Evolutionary conservation across 2,329 filamentous ascomycete genomes (phyloP), one percentile per base, ranked within the genome.

Genomic region (Cladosporium sp.): DNA sequence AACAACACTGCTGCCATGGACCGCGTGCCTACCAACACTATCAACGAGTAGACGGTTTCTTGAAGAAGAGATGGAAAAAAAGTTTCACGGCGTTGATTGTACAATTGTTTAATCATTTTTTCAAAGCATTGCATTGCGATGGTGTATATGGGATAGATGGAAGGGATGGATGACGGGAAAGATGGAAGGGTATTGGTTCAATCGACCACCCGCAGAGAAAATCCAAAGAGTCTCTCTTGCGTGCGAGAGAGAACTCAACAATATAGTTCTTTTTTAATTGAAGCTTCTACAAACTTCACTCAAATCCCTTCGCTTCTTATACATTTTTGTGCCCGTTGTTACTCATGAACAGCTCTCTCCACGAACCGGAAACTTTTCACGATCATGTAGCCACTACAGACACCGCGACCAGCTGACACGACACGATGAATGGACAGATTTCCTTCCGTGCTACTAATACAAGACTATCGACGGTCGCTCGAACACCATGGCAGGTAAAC

Each of bases 121-220:
- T 47, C 36, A 20, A 34, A 45, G 52, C 52, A 55, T 55, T 55
- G 52, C 52, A 55, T 55, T 55, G 52, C 52, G 30, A 55, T 38
- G 52, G 52, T 55, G 52, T 55, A 55, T 39, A 38, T 55, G 51
- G 30, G 30, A 34, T 55, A 28, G 22, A 30, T 43, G 30, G 30
- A 54, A 30, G 47, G 47, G 43, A 37, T 37, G 36, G 15, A 37
- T 39, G 43, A 40, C 15, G 28, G 28, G n/a, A 11, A 22, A 12
- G n/a, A 55, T 55, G 39, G n/a, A 20, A 19, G 25, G 45, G 28
- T 17, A 50, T 17, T 55, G 51, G 39, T 34, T 55, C 37, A 43
- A 55, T 42, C 39, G 51, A 38, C 51, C 51, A 34, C 22, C 38
- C 25, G 34, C 3, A 3, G 11, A 14, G 8, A 40, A n/a, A 40